phyloP scores from a whole-genome alignment of 805 yeast species.

The Candida wancherniae region DNA sequence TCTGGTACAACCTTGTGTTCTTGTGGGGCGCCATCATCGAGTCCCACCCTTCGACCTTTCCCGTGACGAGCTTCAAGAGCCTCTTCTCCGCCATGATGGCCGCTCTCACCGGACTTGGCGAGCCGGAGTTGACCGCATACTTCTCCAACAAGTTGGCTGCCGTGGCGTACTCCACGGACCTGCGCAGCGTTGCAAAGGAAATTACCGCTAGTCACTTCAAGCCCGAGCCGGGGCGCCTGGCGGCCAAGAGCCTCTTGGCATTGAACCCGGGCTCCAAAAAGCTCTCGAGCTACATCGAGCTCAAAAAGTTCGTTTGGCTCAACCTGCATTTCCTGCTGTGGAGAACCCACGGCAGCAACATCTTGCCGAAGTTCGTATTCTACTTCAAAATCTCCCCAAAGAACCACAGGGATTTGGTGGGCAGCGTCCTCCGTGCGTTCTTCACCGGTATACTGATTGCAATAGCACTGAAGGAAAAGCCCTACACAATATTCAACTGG shows the following conservation, averaged over 20 bases:
- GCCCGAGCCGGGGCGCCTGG: too few species aligned
- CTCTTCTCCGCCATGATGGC: slow-evolving; percentile 1
- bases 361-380: slow-evolving; percentile 7
- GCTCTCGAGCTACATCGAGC: slow-evolving; percentile 13
- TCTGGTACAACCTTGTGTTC: slow-evolving; percentile 11
- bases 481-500: slow-evolving; percentile 31
- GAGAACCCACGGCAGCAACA: slow-evolving; percentile 16
- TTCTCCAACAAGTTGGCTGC: slow-evolving; percentile 7
- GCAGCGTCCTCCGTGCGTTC: slow-evolving; percentile 19
- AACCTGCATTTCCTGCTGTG: slow-evolving; percentile 21
- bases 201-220: too few species aligned
- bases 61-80: slow-evolving; percentile 4
- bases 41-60: slow-evolving; percentile 1
- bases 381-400: slow-evolving; percentile 8
- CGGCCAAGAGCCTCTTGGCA: slow-evolving; percentile 1
- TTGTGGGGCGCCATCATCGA: slow-evolving; percentile 15
- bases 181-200: slow-evolving; percentile 1
- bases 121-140: slow-evolving; percentile 3
- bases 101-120: slow-evolving; percentile 1
- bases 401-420: slow-evolving; percentile 12
- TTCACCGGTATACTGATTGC: slow-evolving; percentile 21
- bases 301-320: slow-evolving; percentile 29
- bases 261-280: slow-evolving; percentile 9
- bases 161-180: slow-evolving; percentile 4
- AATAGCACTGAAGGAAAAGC: slow-evolving; percentile 17